A percentile compares a stretch with the other conserved stretches of the same genome.
These are phyloP conservation scores for Glutinoglossum americanum DNA, from an alignment of 495 filamentous ascomycete genomes.

Conservation along the genomic window DNA sequence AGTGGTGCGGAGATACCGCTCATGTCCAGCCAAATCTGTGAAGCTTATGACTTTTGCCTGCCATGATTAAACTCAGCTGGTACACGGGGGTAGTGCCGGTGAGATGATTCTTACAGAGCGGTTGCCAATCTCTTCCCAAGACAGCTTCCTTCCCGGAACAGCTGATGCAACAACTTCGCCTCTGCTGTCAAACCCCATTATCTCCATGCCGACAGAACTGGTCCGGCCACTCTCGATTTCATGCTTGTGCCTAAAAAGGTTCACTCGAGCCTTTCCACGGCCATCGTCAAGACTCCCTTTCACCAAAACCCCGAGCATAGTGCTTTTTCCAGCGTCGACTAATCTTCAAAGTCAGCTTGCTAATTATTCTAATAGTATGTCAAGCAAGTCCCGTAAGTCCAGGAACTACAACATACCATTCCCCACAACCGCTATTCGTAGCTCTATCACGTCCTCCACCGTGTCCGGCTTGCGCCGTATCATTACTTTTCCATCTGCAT, in stretches of 20 bases:
- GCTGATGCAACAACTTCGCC: conserved; percentile 68
- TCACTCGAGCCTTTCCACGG: conserved; percentile 79
- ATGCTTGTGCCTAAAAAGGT: conserved; percentile 94
- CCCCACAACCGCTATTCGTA: conserved; percentile 89
- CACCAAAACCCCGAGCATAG: conserved; percentile 87
- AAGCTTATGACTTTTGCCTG: conserved; percentile 85
- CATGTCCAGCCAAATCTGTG: conserved; percentile 87
- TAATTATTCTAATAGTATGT: background rate
- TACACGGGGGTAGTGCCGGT: background rate
- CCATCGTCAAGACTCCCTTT: conserved; percentile 93
- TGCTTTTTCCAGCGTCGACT: conserved; percentile 94
- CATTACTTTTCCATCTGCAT: conserved; percentile 60
- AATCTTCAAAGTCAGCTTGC: background rate
- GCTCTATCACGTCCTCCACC: conserved; percentile 79
- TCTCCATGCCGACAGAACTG: conserved; percentile 94
- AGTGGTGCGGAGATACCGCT: conserved; percentile 85
- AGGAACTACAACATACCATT: conserved; percentile 33
- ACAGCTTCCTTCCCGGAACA: conserved; percentile 66
- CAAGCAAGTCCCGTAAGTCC: background rate
- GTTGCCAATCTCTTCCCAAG: conserved; percentile 96
- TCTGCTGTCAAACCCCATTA: conserved; percentile 87
- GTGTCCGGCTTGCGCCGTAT: conserved; percentile 51
- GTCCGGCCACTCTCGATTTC: conserved; percentile 90
- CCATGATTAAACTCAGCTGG: conserved; percentile 4
- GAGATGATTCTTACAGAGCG: conserved; percentile 40